Evolutionary conservation across 352 stramenopile species (phyloP), one percentile per base, ranked within the genome.

Genomic region (Aphanomyces astaci): DNA sequence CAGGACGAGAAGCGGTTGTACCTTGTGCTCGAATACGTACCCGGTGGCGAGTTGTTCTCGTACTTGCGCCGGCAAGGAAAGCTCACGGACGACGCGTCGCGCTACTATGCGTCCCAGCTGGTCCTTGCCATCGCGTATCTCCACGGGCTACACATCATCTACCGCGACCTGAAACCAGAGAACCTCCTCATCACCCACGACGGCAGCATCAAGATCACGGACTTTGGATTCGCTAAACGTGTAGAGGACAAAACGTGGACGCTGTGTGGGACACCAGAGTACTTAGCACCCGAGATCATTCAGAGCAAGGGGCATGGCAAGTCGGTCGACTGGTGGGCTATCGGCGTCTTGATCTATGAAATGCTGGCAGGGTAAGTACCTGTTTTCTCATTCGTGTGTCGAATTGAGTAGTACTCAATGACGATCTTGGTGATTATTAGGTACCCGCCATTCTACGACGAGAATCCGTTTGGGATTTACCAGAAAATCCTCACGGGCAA

Each of bases 221-320:
- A 98, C 64, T 97, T 98, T 74, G 90, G 92, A 3, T 97, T 97
- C 73, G 92, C 92, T 17, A 97, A 98, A 73, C 88, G 96, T 57
- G 82, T 95, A 25, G 78, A 89, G 66, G 86, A 95, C 63, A 82
- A 87, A 51, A 97, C 90, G 53, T 97, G 86, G 84, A 97, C 90
- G 40, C 73, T 97, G 19, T 98, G 92, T 70, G 92, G 92, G 13
- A 97, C 92, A 4, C 92, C 91, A 13, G 91, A 98, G 71, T 98
- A 97, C 75, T 70, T 97, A 4, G 90, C 92, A 0, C 91, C 92
- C 7, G 92, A 98, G 75, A 96, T 98, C 72, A 96, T 97, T 64
- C 80, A 95, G 73, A 94, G 82, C 76, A 92, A 91, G 72, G 90
- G 90, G 13, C 87, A 97, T 63, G 89, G 87, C 64, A 91, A 94